Base-by-base conservation (phyloP, 2,329 filamentous ascomycete genomes). In the Penicillium sclerotiorum region DNA sequence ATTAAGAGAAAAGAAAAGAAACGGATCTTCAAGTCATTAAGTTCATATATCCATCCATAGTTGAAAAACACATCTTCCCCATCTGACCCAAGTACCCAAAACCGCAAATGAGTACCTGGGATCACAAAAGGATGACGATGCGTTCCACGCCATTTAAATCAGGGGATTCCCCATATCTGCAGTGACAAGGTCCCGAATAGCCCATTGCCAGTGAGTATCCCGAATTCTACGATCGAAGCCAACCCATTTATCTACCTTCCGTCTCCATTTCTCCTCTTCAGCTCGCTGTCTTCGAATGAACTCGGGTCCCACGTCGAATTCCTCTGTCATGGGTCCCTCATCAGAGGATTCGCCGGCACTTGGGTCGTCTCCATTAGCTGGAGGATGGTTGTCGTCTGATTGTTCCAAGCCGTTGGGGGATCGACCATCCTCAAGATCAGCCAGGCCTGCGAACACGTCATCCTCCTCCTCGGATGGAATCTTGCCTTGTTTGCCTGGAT, bases 251-350 rank as follows among this genome's bases (percentile, higher is more conserved):
- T 89, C 87, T 59, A 93, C 93, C 73, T 92, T 93, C 69, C 86
- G 86, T 59, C 87, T 82, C 94, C 94, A 99, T 53, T 89, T 82
- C 40, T 90, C 87, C 73, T 99, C 94, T 73, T 99, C 94, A 64
- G 93, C 90, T 52, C 89, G 82, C 67, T 97, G 93, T 56, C 92
- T 81, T 61, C 87, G 82, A 56, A 97, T 86, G 66, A 97, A 99
- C 69, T 95, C 90, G 3, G 93, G 94, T 0, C 94, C 94, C 48
- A 99, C 90, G 67, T 99, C 94, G 63, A 99, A 99, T 68, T 99
- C 94, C 72, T 99, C 94, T 45, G 90, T 90, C 11, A 96, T 89
- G 42, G 90, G 83, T 81, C 89, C 93, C 64, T 92, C 88, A 62
- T 91, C 88, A 50, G 72, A 74, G 7, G 71, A 73, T 47, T 76